Base-by-base conservation (phyloP, 176 grass and related monocot genomes). In the Olyra latifolia region DNA sequence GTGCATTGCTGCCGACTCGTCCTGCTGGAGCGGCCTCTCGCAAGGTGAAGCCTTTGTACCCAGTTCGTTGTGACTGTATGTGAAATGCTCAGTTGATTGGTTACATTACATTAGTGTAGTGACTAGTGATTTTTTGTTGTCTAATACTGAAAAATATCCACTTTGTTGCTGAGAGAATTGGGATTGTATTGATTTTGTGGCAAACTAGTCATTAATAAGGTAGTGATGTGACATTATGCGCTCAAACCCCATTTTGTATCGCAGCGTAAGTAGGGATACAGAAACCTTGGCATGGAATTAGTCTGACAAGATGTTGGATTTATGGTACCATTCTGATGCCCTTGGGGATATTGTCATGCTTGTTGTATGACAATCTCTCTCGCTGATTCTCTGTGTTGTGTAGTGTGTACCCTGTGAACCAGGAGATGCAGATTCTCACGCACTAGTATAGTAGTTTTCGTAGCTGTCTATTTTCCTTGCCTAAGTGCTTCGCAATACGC, bases 21-120 rank as follows among this genome's bases (percentile, higher is more conserved):
- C 92, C 54, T 87, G 47, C 86, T 89, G 89, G 92, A 91, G 89
- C 89, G 80, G 66, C 76, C 89, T 95, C 76, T 95, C 89, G 20
- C 87, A 87, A 89, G 92, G 93, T 96, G 73, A 79, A 1, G 1
- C 10, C 22, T 49, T 32, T 41, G 50, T 42, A 32, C 14, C 2
- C 6, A 14, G 8, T 50, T 32, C 10, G 20, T 30, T 67, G 25
- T 0, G 0, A 16, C 14, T 76, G 5, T 27, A 29, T 66, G 69
- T 24, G 1, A 8, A 53, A 61, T 50, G 54, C 30, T 30, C 45
- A 19, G 5, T 28, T 75, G 15, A 17, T 75, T 84, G 10, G 13
- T 22, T 15, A 1, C 52, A n/a, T 9, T 25, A 35, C 32, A 39
- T 44, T 50, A 3, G 22, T 10, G 3, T 25, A 24, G 52, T 4